Conservation (phyloP, 176 grass and related monocot species). For the Cymbopogon citratus region DNA sequence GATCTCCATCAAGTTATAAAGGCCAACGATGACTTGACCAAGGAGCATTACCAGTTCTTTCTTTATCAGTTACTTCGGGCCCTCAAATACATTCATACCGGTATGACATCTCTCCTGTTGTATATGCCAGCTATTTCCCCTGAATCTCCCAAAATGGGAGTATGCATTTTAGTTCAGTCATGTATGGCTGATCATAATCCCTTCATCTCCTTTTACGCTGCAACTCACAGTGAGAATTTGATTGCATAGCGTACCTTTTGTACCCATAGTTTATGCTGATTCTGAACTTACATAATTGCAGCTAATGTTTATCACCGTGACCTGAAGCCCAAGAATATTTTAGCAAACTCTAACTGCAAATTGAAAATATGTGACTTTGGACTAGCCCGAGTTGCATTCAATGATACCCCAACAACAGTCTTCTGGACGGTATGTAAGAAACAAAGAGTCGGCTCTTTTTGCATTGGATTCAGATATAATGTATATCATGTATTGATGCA, state of each 20-base stretch:
- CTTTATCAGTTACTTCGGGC: conserved; percentile 91
- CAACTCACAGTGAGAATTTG: not conserved
- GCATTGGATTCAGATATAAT: conserved; percentile 7
- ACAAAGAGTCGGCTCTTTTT: not conserved
- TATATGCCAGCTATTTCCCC: not conserved
- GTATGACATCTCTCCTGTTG: conserved; percentile 21
- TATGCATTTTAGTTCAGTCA: not conserved
- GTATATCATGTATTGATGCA: not conserved
- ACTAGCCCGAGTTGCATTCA: conserved; percentile 91
- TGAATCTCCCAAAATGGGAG: not conserved
- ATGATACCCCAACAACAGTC: conserved; percentile 79
- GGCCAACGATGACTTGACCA: conserved; percentile 87
- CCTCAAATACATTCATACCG: conserved; percentile 97
- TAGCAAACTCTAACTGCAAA: conserved; percentile 99
- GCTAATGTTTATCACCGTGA: conserved; percentile 98
- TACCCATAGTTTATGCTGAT: conserved; percentile 24
- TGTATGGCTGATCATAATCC: not conserved
- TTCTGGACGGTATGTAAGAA: conserved; percentile 91
- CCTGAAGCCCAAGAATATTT: conserved; percentile 97
- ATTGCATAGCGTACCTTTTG: not conserved
- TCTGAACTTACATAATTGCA: conserved; percentile 27
- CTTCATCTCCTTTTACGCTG: conserved; percentile 8
- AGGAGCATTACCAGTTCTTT: conserved; percentile 98
- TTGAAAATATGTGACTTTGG: conserved; percentile 99
- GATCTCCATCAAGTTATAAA: conserved; percentile 99